Evolutionary conservation across 176 grass and related monocot genomes (phyloP).

Genomic region (Eleusine coracana): DNA sequence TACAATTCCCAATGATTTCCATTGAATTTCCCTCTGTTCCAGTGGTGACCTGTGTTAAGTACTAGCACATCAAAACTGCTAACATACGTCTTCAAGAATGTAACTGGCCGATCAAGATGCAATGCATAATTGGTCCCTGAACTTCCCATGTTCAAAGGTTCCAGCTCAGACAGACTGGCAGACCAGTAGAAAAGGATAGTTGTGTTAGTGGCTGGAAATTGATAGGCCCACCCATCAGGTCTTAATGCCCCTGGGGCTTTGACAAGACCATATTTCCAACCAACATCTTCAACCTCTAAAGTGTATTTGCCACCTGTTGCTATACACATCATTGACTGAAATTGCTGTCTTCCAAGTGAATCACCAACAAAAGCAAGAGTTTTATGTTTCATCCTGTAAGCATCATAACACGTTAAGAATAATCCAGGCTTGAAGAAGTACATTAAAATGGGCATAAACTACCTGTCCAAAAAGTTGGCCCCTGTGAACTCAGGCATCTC

Average conservation of each 20-base stretch:
- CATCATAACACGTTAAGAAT: slow-evolving; percentile 29
- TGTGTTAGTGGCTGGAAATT: slow-evolving; percentile 75
- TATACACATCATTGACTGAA: slow-evolving; percentile 98
- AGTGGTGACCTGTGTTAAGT: slow-evolving; percentile 97
- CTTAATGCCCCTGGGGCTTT: slow-evolving; percentile 78
- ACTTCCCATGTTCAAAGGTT: slow-evolving; percentile 59
- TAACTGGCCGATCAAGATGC: slow-evolving; percentile 90
- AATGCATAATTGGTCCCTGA: slow-evolving; percentile 64
- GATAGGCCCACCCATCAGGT: slow-evolving; percentile 95
- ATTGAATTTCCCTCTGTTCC: slow-evolving; percentile 95
- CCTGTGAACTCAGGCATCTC: slow-evolving; percentile 84
- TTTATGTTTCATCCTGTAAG: slow-evolving; percentile 75
- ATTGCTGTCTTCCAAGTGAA: slow-evolving; percentile 96
- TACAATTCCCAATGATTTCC: slow-evolving; percentile 86
- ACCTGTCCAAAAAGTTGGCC: slow-evolving; percentile 67
- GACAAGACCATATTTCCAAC: slow-evolving; percentile 74
- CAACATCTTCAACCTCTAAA: slow-evolving; percentile 73
- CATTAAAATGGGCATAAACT: slow-evolving; percentile 21
- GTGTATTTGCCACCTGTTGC: slow-evolving; percentile 70
- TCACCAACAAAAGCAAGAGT: slow-evolving; percentile 96
- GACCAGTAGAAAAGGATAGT: slow-evolving; percentile 99
- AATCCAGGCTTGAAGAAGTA: slow-evolving; percentile 13
- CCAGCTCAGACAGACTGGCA: slow-evolving; percentile 89
- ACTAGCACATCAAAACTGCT: slow-evolving; percentile 74
- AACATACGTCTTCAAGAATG: slow-evolving; percentile 81